Percentiles rank a stretch among this genome's conserved stretches.
Conservation (phyloP, 1,284 basidiomycete genomes). For the Fomitopsis pinicola region DNA sequence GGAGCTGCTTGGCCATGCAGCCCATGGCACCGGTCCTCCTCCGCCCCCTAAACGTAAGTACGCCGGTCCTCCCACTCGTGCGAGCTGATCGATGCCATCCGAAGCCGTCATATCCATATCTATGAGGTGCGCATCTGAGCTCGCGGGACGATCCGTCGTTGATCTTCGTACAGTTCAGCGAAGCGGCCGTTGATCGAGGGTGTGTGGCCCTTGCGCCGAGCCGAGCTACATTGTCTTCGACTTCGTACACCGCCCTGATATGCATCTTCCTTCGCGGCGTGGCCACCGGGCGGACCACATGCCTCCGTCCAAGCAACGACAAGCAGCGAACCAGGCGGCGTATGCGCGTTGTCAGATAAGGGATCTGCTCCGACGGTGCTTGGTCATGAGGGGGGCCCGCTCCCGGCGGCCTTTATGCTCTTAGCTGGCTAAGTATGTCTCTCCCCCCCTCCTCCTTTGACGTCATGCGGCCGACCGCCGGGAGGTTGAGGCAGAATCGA, state of each 20-base stretch:
- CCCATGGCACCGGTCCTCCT: too few species aligned
- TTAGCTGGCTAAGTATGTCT: background rate
- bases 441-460: background rate
- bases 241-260: background rate
- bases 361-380: background rate
- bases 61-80: background rate
- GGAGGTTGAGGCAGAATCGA: background rate
- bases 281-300: background rate
- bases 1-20: background rate
- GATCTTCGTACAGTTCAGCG: background rate
- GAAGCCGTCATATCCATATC: background rate
- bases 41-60: background rate
- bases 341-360: background rate
- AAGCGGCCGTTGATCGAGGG: background rate
- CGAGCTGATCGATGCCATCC: background rate
- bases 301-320: background rate
- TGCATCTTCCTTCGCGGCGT: background rate
- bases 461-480: background rate
- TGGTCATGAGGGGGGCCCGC: background rate
- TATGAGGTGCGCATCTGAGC: background rate
- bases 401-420: background rate
- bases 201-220: background rate
- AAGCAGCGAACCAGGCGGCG: background rate
- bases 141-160: background rate
- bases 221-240: background rate